Percentiles rank a stretch among this genome's conserved stretches.
Evolutionary conservation across 2,329 filamentous ascomycete species (phyloP).

Genomic region (Didymella exigua): DNA sequence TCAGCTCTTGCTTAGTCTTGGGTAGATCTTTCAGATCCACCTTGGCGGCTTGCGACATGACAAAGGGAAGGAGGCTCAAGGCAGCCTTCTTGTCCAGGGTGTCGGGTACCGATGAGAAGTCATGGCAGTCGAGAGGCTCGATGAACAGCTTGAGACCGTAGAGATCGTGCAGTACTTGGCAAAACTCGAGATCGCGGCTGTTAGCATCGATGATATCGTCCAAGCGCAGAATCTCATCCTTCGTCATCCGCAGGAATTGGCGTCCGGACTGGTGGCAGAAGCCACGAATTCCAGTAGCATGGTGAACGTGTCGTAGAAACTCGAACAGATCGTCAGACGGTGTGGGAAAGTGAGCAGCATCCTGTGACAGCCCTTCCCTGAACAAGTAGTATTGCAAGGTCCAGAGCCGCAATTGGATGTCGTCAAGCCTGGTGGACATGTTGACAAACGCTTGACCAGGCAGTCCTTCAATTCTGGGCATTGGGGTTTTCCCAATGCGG

Average conservation of each 20-base stretch:
- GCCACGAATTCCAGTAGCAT: conserved; percentile 80
- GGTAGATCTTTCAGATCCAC: conserved; percentile 89
- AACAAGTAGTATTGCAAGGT: conserved; percentile 82
- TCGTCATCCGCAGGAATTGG: conserved; percentile 86
- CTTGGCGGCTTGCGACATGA: conserved; percentile 78
- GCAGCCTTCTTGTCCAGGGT: conserved; percentile 81
- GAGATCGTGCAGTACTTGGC: conserved; percentile 63
- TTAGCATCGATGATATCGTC: conserved; percentile 75
- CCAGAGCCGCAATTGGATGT: conserved; percentile 89
- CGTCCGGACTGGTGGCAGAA: conserved; percentile 87
- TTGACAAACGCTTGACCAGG: conserved; percentile 48
- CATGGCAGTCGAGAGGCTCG: conserved; percentile 42
- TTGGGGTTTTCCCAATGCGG: conserved; percentile 72
- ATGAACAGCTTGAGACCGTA: conserved; percentile 48
- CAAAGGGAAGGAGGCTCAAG: conserved; percentile 79
- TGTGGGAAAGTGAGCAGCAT: conserved; percentile 66
- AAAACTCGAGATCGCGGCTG: conserved; percentile 72
- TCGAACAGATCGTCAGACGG: conserved; percentile 76
- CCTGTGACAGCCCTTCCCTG: conserved; percentile 74
- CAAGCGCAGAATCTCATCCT: conserved; percentile 79
- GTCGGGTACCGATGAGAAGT: conserved; percentile 79
- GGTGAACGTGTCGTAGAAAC: conserved; percentile 80
- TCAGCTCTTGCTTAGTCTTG: conserved; percentile 92
- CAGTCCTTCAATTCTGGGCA: conserved; percentile 63
- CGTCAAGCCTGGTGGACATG: conserved; percentile 73